Evolutionary conservation across 2,329 filamentous ascomycete genomes (phyloP).

Genomic region (Colletotrichum musae): DNA sequence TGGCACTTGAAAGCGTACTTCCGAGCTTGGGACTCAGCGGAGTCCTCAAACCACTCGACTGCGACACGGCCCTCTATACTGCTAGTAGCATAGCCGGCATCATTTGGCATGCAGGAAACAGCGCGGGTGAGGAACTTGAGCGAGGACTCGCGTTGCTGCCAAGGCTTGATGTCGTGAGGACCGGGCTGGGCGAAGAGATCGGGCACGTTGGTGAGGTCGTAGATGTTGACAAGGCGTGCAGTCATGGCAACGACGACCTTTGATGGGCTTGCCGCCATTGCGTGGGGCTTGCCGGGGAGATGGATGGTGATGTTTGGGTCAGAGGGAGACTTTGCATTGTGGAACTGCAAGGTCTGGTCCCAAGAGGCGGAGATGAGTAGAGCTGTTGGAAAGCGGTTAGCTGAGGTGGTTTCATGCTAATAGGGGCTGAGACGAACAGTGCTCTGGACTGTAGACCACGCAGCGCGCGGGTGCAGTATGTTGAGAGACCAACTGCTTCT

Average conservation of each 20-base stretch:
- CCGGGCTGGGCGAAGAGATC: constrained; percentile 67
- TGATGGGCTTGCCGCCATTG: constrained; percentile 80
- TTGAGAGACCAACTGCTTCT: constrained; percentile 81
- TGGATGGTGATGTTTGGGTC: constrained; percentile 74
- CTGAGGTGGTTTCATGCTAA: neutral
- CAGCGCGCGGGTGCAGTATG: constrained; percentile 86
- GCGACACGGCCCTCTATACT: constrained; percentile 96
- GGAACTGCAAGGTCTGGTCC: constrained; percentile 92
- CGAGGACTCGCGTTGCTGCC: constrained; percentile 94
- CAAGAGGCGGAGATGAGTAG: constrained; percentile 92
- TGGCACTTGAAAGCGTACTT: constrained; percentile 99
- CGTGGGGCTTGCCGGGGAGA: constrained; percentile 90
- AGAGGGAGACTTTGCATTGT: constrained; percentile 71
- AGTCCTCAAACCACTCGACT: constrained; percentile 98
- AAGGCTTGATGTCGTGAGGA: constrained; percentile 75
- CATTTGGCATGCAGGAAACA: constrained; percentile 96
- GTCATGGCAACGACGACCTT: constrained; percentile 98
- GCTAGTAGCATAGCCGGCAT: constrained; percentile 91
- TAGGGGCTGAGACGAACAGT: constrained; percentile 65
- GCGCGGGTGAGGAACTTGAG: constrained; percentile 96
- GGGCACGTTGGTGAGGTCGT: constrained; percentile 82
- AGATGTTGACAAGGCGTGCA: constrained; percentile 92
- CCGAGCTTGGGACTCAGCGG: constrained; percentile 85
- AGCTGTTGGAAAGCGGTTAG: constrained; percentile 54
- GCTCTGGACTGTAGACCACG: constrained; percentile 83